phyloP scores from a whole-genome alignment of 2,329 filamentous ascomycete species.

The Fusarium sp. region DNA sequence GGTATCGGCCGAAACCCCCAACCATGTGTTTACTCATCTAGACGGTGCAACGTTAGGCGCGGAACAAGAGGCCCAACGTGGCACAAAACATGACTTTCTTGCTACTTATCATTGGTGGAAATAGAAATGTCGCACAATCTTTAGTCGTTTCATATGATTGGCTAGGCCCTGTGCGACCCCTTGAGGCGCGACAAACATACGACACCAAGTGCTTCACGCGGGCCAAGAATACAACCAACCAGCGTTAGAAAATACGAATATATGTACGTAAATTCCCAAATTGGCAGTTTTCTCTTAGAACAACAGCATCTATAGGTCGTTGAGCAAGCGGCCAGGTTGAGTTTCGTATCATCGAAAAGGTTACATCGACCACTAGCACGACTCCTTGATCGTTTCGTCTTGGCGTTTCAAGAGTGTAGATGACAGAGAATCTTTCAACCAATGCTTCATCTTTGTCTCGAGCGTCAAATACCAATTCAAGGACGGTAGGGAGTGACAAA shows the following conservation, averaged over 20 bases:
- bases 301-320: background rate
- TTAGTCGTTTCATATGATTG: conserved; percentile 23
- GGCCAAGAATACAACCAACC: conserved; percentile 15
- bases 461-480: background rate
- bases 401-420: conserved; percentile 18
- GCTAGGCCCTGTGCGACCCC: background rate
- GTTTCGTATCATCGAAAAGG: background rate
- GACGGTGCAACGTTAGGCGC: no score
- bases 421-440: background rate
- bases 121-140: conserved; percentile 1
- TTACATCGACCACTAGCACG: background rate
- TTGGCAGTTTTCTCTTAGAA: no score
- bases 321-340: background rate
- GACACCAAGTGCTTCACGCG: conserved; percentile 10
- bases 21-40: background rate
- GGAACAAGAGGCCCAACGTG: no score
- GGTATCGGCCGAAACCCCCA: background rate
- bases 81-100: no score
- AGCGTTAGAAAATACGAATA: conserved; percentile 4
- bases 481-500: background rate
- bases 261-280: no score
- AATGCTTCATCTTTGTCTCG: background rate
- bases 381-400: conserved; percentile 23
- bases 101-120: conserved; percentile 7
- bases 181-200: background rate